Evolutionary conservation across 768 basidiomycete species (phyloP).

Genomic region (Lanmaoa pseudosensibilis): DNA sequence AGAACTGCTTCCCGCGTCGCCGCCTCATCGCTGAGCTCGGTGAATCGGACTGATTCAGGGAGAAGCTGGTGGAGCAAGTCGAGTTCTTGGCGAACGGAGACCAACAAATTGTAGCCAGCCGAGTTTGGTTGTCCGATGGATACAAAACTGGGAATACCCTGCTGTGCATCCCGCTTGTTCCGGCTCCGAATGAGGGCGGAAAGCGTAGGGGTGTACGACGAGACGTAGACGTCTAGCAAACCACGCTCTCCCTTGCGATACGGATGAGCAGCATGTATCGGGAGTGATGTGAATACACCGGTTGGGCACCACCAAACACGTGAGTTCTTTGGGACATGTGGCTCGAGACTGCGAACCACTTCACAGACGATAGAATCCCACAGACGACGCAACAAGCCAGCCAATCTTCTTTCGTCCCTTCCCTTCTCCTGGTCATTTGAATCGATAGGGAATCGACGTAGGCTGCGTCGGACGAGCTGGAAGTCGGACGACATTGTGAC

Average conservation of each 20-base stretch:
- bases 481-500: slow-evolving; percentile 4
- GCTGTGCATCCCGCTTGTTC: neutral
- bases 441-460: neutral
- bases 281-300: slow-evolving; percentile 22
- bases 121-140: slow-evolving; percentile 22
- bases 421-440: neutral
- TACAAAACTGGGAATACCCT: slow-evolving; percentile 7
- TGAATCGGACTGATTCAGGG: slow-evolving; percentile 7
- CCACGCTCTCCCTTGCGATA: slow-evolving; percentile 14
- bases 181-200: slow-evolving; percentile 26
- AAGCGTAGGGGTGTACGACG: slow-evolving; percentile 33
- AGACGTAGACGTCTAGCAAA: slow-evolving; percentile 29
- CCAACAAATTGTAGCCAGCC: neutral
- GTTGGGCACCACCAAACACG: slow-evolving; percentile 35
- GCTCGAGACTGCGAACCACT: slow-evolving; percentile 20
- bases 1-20: slow-evolving; percentile 17
- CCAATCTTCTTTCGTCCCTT: slow-evolving; percentile 3
- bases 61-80: slow-evolving; percentile 11
- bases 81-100: slow-evolving; percentile 15
- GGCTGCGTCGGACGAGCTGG: neutral
- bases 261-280: slow-evolving; percentile 30
- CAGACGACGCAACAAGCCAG: slow-evolving; percentile 14
- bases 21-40: slow-evolving; percentile 9
- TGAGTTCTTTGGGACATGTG: slow-evolving; percentile 9
- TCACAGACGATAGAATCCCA: slow-evolving; percentile 25